Percentiles rank a stretch among this genome's conserved stretches.
Evolutionary conservation across 371 early-diverging fungal species (phyloP).

Genomic region (Mucor lusitanicus): DNA sequence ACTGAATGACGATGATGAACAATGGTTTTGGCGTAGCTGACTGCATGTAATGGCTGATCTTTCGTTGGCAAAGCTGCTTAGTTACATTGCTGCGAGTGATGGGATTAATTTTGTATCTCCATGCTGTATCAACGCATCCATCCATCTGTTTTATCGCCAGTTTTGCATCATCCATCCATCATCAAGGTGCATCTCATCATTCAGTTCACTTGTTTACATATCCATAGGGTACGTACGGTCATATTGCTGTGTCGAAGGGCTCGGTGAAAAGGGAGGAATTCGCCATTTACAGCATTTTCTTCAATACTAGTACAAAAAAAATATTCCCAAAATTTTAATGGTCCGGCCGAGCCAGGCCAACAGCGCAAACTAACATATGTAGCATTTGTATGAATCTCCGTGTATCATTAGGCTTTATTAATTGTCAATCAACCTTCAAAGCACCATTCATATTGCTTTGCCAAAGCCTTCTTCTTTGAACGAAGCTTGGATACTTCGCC

Average conservation of each 20-base stretch:
- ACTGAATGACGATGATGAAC: neutral
- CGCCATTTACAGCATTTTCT: neutral
- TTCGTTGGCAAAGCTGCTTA: neutral
- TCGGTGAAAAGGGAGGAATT: conserved; percentile 39
- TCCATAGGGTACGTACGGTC: conserved; percentile 34
- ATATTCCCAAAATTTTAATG: conserved; percentile 1
- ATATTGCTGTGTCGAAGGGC: conserved; percentile 39
- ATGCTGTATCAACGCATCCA: conserved; percentile 27
- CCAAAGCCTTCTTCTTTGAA: conserved; percentile 33
- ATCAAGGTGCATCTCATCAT: neutral
- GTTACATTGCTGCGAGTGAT: neutral
- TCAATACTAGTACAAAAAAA: neutral
- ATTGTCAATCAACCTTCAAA: conserved; percentile 14
- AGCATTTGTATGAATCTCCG: neutral
- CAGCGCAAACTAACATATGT: neutral
- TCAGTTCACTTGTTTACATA: conserved; percentile 2
- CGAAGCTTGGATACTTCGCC: conserved; percentile 31
- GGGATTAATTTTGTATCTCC: neutral
- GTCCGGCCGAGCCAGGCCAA: neutral
- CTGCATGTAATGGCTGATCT: neutral
- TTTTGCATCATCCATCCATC: conserved; percentile 7
- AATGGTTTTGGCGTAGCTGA: neutral
- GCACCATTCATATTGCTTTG: conserved; percentile 48
- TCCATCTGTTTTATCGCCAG: conserved; percentile 22
- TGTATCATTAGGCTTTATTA: neutral